phyloP scores from a whole-genome alignment of 495 filamentous ascomycete species.

The Daldinia vernicosa region DNA sequence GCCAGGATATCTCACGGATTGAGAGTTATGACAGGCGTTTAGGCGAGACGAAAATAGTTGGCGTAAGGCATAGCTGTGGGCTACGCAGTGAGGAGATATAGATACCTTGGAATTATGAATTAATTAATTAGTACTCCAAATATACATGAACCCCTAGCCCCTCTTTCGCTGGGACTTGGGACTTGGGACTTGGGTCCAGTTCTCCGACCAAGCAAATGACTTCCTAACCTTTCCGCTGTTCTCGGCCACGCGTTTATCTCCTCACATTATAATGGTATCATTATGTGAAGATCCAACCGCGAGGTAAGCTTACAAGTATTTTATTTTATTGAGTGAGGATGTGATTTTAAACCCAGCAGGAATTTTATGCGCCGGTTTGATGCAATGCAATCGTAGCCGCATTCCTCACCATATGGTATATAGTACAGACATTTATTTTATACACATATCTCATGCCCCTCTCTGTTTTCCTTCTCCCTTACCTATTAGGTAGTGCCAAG shows the following conservation, averaged over 20 bases:
- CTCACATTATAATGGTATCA: neutral
- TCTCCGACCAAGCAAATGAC: neutral
- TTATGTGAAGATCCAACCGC: neutral
- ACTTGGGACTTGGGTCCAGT: neutral
- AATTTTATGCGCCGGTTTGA: constrained; percentile 23
- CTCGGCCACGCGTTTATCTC: neutral
- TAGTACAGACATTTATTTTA: constrained; percentile 15
- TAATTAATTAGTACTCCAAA: constrained; percentile 15
- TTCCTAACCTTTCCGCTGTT: neutral
- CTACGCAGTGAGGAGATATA: constrained; percentile 30
- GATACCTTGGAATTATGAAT: constrained; percentile 38
- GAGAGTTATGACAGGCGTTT: constrained; percentile 30
- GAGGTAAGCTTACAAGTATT: neutral
- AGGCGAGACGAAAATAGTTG: constrained; percentile 34
- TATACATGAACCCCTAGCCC: neutral
- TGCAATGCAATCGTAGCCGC: constrained; percentile 9
- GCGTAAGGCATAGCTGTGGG: constrained; percentile 19
- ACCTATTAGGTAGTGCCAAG: neutral
- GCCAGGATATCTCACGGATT: constrained; percentile 11
- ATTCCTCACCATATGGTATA: constrained; percentile 4
- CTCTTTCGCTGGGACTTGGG: neutral
- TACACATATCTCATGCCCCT: neutral
- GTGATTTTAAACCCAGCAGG: constrained; percentile 1
- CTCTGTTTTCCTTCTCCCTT: neutral
- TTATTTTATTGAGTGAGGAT: constrained; percentile 33